phyloP scores from a whole-genome alignment of 2,329 filamentous ascomycete genomes.

The Ceratocystis papillata region DNA sequence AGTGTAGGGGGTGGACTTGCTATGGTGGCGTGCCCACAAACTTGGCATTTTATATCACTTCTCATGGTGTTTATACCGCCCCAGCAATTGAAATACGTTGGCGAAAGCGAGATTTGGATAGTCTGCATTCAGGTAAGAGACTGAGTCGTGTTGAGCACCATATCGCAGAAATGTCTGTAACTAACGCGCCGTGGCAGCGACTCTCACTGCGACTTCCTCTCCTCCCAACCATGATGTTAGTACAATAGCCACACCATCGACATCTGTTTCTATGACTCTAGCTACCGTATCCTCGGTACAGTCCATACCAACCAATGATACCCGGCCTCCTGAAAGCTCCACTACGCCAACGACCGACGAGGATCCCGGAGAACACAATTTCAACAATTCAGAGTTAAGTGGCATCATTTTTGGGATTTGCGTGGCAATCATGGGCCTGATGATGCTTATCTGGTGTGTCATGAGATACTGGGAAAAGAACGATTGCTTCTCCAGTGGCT shows the following conservation, averaged over 20 bases:
- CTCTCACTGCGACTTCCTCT: background rate
- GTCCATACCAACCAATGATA: background rate
- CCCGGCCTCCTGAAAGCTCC: background rate
- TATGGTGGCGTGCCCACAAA: slow-evolving; percentile 25
- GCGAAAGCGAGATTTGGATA: slow-evolving; percentile 26
- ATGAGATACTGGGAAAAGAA: slow-evolving; percentile 20
- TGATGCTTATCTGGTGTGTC: slow-evolving; percentile 12
- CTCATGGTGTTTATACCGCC: slow-evolving; percentile 28
- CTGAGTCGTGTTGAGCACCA: background rate
- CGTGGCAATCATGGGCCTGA: slow-evolving; percentile 10
- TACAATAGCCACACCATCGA: background rate
- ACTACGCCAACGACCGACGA: background rate
- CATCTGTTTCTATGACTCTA: background rate
- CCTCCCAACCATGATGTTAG: background rate
- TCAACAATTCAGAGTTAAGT: slow-evolving; percentile 17
- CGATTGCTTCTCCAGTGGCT: slow-evolving; percentile 1
- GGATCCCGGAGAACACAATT: background rate
- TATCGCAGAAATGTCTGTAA: background rate
- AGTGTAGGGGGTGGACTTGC: slow-evolving; percentile 20
- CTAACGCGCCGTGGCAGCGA: background rate
- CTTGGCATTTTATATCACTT: slow-evolving; percentile 26
- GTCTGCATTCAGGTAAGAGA: slow-evolving; percentile 13
- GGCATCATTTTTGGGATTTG: slow-evolving; percentile 21
- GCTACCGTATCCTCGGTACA: background rate
- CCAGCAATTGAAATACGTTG: slow-evolving; percentile 31